phyloP scores from a whole-genome alignment of 345 rosid genomes.

The Barbarea vulgaris region DNA sequence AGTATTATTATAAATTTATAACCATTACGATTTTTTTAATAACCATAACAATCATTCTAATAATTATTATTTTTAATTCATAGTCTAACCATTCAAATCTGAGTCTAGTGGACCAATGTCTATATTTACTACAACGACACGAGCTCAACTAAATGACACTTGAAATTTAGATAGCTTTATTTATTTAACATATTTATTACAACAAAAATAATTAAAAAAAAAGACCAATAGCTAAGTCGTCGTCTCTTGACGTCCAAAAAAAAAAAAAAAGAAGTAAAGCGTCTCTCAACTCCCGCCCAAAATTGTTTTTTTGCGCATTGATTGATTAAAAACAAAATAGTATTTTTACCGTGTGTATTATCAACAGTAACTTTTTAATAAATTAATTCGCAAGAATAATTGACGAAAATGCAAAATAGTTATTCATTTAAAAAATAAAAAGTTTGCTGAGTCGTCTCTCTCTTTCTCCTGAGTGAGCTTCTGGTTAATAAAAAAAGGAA shows the following conservation, averaged over 20 bases:
- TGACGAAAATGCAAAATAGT: slow-evolving; percentile 13
- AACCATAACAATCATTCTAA: background rate
- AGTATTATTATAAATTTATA: background rate
- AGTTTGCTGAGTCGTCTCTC: slow-evolving; percentile 13
- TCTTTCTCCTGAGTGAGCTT: slow-evolving; percentile 8
- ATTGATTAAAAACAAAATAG: background rate
- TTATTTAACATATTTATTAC: background rate
- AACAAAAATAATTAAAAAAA: background rate
- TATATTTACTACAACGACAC: slow-evolving; percentile 6
- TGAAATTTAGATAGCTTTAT: background rate
- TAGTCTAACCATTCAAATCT: slow-evolving; percentile 9
- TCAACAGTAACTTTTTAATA: background rate
- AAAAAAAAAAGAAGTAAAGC: background rate
- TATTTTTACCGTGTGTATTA: background rate
- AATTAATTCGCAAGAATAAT: background rate
- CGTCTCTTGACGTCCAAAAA: background rate
- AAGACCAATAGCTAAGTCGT: slow-evolving; percentile 29
- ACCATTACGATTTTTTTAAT: background rate
- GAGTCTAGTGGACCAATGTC: background rate
- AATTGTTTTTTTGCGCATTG: background rate
- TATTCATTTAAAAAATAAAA: background rate
- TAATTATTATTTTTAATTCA: background rate
- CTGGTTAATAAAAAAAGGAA: background rate
- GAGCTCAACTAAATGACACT: slow-evolving; percentile 22
- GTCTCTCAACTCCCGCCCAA: background rate